Percentiles rank a stretch among this genome's conserved stretches.
phyloP scores from a whole-genome alignment of 768 basidiomycete genomes.

The Strobilomyces dryophilus region DNA sequence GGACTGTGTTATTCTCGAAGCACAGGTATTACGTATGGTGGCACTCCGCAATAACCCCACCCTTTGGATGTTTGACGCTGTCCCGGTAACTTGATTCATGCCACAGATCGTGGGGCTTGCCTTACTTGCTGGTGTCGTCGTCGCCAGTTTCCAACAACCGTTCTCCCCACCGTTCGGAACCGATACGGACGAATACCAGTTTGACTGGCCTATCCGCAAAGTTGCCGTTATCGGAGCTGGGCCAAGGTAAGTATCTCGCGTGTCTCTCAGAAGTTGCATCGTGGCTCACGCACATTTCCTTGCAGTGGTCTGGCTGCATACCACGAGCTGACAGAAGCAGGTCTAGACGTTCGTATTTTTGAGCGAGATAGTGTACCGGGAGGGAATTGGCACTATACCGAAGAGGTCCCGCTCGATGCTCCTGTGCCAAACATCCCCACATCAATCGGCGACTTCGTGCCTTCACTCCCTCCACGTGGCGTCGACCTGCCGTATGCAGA shows the following conservation, averaged over 20 bases:
- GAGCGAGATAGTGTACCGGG: slow-evolving; percentile 13
- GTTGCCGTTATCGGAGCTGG: slow-evolving; percentile 13
- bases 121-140: not conserved
- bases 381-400: slow-evolving; percentile 16
- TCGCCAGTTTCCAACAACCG: slow-evolving; percentile 1
- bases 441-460: slow-evolving; percentile 8
- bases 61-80: too few species aligned
- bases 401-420: slow-evolving; percentile 11
- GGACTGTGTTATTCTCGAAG: too few species aligned
- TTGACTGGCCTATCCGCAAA: slow-evolving; percentile 3
- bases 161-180: not conserved
- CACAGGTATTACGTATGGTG: too few species aligned
- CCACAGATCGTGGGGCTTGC: too few species aligned
- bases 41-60: too few species aligned
- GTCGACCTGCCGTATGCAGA: slow-evolving; percentile 9
- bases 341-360: slow-evolving; percentile 15
- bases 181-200: slow-evolving; percentile 5
- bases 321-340: slow-evolving; percentile 11
- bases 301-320: slow-evolving; percentile 13
- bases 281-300: not conserved
- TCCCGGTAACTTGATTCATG: too few species aligned
- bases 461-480: slow-evolving; percentile 5
- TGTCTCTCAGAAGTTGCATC: not conserved
- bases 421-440: slow-evolving; percentile 7
- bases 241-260: slow-evolving; percentile 2